phyloP scores from a whole-genome alignment of 345 rosid genomes.

The Acer saccharum region DNA sequence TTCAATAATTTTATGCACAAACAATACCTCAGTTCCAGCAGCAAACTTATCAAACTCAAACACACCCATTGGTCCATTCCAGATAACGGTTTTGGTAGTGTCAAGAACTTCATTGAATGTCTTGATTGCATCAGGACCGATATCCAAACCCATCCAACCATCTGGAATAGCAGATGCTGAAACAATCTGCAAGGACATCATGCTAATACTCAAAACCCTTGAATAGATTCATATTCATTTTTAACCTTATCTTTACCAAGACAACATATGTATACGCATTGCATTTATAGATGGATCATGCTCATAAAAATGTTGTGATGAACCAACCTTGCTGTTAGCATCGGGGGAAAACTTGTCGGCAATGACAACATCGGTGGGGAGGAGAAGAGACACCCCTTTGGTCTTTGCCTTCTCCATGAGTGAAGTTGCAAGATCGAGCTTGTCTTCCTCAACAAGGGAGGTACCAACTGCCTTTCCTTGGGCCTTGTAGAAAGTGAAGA shows the following conservation, averaged over 20 bases:
- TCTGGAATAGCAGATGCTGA: slow-evolving; percentile 78
- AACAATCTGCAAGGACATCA: slow-evolving; percentile 56
- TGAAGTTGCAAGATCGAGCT: slow-evolving; percentile 75
- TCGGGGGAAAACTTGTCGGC: slow-evolving; percentile 93
- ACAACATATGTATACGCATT: background rate
- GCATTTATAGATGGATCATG: background rate
- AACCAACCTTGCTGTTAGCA: slow-evolving; percentile 82
- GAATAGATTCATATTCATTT: background rate
- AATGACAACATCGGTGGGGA: slow-evolving; percentile 84
- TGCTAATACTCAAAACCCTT: background rate
- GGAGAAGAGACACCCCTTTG: slow-evolving; percentile 83
- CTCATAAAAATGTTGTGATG: background rate
- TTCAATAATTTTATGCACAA: background rate
- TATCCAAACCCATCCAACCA: slow-evolving; percentile 97
- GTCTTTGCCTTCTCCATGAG: slow-evolving; percentile 89
- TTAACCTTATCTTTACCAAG: background rate
- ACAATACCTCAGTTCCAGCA: slow-evolving; percentile 74
- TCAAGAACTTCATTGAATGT: slow-evolving; percentile 70
- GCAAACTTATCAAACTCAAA: slow-evolving; percentile 94
- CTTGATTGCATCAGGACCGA: slow-evolving; percentile 82
- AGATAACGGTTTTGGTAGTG: slow-evolving; percentile 74
- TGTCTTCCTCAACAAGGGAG: slow-evolving; percentile 95
- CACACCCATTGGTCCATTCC: slow-evolving; percentile 99
- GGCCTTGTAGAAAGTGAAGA: slow-evolving; percentile 96
- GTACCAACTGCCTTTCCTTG: slow-evolving; percentile 83